Evolutionary conservation across 2,329 filamentous ascomycete genomes (phyloP).

Genomic region (Bipolaris bicolor): DNA sequence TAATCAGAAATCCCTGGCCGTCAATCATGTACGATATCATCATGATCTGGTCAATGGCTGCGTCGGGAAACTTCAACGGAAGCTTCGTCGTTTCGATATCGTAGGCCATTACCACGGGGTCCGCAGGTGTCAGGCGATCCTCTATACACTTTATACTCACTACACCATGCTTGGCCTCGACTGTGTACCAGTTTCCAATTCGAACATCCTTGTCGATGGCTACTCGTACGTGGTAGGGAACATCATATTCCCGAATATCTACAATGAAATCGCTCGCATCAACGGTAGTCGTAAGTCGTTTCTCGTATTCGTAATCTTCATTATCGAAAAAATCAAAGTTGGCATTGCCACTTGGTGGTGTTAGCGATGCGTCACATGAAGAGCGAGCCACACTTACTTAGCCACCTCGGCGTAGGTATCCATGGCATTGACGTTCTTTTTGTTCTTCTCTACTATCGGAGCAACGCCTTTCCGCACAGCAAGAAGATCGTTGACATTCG

Average conservation of each 20-base stretch:
- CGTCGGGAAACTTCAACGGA: constrained; percentile 95
- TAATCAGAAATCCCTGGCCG: constrained; percentile 95
- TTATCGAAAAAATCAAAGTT: constrained; percentile 92
- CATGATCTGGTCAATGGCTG: constrained; percentile 95
- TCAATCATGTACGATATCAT: constrained; percentile 99
- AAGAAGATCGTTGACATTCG: constrained; percentile 85
- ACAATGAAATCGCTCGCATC: constrained; percentile 97
- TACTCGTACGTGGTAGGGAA: constrained; percentile 98
- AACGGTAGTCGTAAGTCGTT: constrained; percentile 76
- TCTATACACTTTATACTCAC: constrained; percentile 85
- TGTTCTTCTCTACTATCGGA: constrained; percentile 95
- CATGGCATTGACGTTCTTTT: constrained; percentile 94
- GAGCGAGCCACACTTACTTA: constrained; percentile 63
- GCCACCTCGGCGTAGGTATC: constrained; percentile 98
- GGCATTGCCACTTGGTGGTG: constrained; percentile 66
- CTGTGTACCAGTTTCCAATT: constrained; percentile 95
- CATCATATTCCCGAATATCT: constrained; percentile 98
- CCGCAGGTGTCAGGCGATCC: constrained; percentile 85
- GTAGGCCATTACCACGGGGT: constrained; percentile 98
- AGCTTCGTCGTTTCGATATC: constrained; percentile 98
- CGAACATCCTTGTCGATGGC: constrained; percentile 97
- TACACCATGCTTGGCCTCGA: constrained; percentile 90
- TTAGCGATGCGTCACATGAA: constrained; percentile 20
- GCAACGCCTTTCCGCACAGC: constrained; percentile 82
- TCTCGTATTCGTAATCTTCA: constrained; percentile 80